Percentiles rank a stretch among this genome's conserved stretches.
These are phyloP conservation scores for Neophaeococcomyces mojaviensis DNA, from an alignment of 2,329 filamentous ascomycete genomes.

Conservation along the genomic window DNA sequence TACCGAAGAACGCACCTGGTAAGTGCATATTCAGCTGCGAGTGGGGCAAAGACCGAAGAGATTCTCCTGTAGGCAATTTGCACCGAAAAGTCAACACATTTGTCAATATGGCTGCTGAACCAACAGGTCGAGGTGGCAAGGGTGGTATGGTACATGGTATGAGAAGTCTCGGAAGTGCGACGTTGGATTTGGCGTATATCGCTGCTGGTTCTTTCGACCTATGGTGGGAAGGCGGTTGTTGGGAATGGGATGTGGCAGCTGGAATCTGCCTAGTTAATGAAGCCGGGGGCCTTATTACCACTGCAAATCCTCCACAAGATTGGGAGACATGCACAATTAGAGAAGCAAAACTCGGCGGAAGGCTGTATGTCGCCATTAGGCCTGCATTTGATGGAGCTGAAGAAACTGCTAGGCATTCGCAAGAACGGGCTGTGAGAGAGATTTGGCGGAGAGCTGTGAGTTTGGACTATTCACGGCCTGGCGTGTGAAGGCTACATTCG, in stretches of 20 bases:
- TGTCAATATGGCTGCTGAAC: constrained; percentile 64
- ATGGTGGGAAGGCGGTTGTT: constrained; percentile 76
- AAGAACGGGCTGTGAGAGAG: constrained; percentile 63
- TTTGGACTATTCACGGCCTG: constrained; percentile 61
- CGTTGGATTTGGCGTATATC: constrained; percentile 65
- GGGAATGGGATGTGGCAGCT: constrained; percentile 76
- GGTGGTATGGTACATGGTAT: constrained; percentile 76
- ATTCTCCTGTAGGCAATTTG: constrained; percentile 60
- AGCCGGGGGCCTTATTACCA: constrained; percentile 66
- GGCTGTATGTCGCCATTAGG: constrained; percentile 64
- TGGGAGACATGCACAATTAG: constrained; percentile 37
- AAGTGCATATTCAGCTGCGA: constrained; percentile 68
- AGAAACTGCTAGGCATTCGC: constrained; percentile 59
- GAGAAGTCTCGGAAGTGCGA: constrained; percentile 64
- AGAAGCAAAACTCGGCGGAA: constrained; percentile 56
- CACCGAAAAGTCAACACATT: constrained; percentile 67
- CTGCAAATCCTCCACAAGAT: constrained; percentile 61
- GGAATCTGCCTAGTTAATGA: constrained; percentile 66
- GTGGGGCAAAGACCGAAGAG: constrained; percentile 70
- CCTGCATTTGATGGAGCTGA: constrained; percentile 55
- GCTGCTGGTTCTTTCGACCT: constrained; percentile 71
- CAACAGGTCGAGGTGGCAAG: constrained; percentile 54
- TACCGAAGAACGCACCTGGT: constrained; percentile 57
- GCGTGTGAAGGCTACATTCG: constrained; percentile 30
- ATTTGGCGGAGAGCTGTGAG: constrained; percentile 62